These are phyloP conservation scores for Flaveria robusta DNA, from an alignment of 129 eudicot genomes.

Conservation along the genomic window DNA sequence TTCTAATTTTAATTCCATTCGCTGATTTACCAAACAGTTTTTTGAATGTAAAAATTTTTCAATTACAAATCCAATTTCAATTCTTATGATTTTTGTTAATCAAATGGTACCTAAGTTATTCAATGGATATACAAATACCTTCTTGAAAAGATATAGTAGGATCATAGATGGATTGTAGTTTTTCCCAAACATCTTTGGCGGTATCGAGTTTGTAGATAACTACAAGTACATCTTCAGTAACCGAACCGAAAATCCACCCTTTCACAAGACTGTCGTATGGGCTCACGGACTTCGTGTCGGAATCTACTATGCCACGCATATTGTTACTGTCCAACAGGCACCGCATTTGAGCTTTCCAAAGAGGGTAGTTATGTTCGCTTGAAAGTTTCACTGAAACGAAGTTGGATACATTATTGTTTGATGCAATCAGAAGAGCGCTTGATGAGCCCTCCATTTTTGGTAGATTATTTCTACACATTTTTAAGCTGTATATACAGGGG, in stretches of 20 bases:
- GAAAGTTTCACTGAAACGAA: conserved; percentile 32
- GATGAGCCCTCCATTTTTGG: too few species aligned
- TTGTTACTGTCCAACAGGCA: conserved; percentile 17
- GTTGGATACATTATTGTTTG: conserved; percentile 13
- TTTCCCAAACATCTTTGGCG: conserved; percentile 21
- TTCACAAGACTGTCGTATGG: conserved; percentile 16
- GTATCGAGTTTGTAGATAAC: background rate
- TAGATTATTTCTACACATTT: too few species aligned
- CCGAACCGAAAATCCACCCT: conserved; percentile 21
- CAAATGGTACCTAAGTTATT: too few species aligned
- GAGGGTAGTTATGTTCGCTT: background rate
- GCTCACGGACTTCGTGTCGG: background rate
- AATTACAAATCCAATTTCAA: too few species aligned
- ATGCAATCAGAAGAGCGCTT: background rate
- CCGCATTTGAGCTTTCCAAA: conserved; percentile 20
- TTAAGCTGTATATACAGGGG: too few species aligned
- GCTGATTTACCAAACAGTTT: too few species aligned
- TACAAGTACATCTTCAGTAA: conserved; percentile 16
- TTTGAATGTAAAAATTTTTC: too few species aligned
- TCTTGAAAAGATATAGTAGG: background rate
- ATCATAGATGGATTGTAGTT: background rate
- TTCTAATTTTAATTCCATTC: too few species aligned
- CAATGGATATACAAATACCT: too few species aligned
- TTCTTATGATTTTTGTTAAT: too few species aligned
- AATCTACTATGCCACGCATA: conserved; percentile 16